Percentiles rank a stretch among this genome's conserved stretches.
Evolutionary conservation across 2,329 filamentous ascomycete species (phyloP).

Genomic region (Sarocladiaceae sp.): DNA sequence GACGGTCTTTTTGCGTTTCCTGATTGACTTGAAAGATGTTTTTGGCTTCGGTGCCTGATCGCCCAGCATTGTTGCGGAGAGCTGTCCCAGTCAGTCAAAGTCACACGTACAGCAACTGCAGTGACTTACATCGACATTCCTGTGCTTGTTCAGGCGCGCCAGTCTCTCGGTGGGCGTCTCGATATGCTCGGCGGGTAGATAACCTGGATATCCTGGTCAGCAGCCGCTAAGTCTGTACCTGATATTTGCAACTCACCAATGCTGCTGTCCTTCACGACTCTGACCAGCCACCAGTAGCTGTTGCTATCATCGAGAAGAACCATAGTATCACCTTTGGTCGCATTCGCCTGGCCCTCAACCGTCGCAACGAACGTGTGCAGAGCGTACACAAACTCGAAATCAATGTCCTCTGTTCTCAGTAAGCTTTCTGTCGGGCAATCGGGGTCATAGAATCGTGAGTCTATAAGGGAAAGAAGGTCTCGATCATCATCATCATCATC

Average conservation of each 20-base stretch:
- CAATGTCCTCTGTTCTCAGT: slow-evolving; percentile 94
- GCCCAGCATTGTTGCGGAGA: slow-evolving; percentile 57
- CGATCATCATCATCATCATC: slow-evolving; percentile 54
- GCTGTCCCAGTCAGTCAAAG: slow-evolving; percentile 29
- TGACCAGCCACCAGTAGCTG: slow-evolving; percentile 99
- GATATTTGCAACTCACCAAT: slow-evolving; percentile 52
- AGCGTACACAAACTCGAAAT: slow-evolving; percentile 99
- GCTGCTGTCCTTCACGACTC: slow-evolving; percentile 94
- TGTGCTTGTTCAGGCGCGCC: slow-evolving; percentile 91
- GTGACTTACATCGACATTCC: slow-evolving; percentile 83
- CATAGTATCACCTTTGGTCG: slow-evolving; percentile 98
- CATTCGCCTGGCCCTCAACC: slow-evolving; percentile 96
- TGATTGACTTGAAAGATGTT: slow-evolving; percentile 77
- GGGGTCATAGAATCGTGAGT: slow-evolving; percentile 61
- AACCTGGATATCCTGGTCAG: slow-evolving; percentile 53
- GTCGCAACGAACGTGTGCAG: slow-evolving; percentile 96
- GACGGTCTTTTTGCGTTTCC: slow-evolving; percentile 78
- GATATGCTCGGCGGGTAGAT: slow-evolving; percentile 94
- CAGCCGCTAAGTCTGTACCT: no score
- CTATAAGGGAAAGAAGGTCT: slow-evolving; percentile 47
- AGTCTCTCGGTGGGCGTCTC: slow-evolving; percentile 94
- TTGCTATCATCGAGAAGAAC: slow-evolving; percentile 97
- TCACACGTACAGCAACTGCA: not conserved
- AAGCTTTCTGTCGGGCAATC: slow-evolving; percentile 78
- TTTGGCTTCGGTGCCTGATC: slow-evolving; percentile 70